phyloP scores from a whole-genome alignment of 1,284 basidiomycete genomes.

The Leccinum griseonigrum region DNA sequence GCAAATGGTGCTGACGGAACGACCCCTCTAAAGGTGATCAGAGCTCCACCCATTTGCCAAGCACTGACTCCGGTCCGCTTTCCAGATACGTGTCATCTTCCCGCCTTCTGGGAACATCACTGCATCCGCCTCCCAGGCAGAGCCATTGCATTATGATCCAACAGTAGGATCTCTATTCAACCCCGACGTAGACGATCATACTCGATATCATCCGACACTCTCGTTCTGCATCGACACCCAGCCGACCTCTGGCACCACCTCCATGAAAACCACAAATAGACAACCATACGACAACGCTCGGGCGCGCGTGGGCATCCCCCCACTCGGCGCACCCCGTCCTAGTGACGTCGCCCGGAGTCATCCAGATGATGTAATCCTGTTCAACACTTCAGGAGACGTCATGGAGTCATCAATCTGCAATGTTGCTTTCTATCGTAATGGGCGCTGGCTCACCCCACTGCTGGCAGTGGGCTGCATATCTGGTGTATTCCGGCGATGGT shows the following conservation, averaged over 20 bases:
- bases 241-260: conserved; percentile 48
- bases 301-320: conserved; percentile 45
- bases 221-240: conserved; percentile 51
- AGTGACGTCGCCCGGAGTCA: conserved; percentile 8
- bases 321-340: conserved; percentile 19
- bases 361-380: conserved; percentile 61
- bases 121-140: conserved; percentile 41
- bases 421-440: conserved; percentile 56
- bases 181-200: conserved; percentile 30
- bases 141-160: conserved; percentile 44
- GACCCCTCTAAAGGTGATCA: conserved; percentile 37
- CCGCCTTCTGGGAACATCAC: conserved; percentile 43
- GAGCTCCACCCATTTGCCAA: not conserved
- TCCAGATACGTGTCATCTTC: conserved; percentile 59
- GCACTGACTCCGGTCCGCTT: not conserved
- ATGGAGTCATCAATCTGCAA: conserved; percentile 71
- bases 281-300: conserved; percentile 60
- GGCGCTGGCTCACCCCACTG: conserved; percentile 64
- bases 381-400: conserved; percentile 46
- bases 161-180: conserved; percentile 39
- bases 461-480: conserved; percentile 60
- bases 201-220: conserved; percentile 33
- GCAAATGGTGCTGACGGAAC: conserved; percentile 20
- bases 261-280: conserved; percentile 68
- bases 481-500: conserved; percentile 63